phyloP scores from a whole-genome alignment of 257 asterid genomes.

The Solanum ahanhuiri region DNA sequence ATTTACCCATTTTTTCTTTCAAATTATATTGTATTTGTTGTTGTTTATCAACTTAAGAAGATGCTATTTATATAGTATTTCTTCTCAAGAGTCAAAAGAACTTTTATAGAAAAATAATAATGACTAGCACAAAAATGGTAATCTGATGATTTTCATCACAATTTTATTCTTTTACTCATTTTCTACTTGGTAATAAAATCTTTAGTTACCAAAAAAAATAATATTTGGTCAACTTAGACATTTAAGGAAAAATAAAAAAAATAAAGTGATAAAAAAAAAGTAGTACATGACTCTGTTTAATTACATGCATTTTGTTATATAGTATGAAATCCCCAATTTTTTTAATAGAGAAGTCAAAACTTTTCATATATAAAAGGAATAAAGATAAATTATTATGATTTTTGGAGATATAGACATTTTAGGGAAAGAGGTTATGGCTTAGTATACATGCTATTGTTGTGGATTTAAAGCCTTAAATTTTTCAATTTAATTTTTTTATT shows the following conservation, averaged over 20 bases:
- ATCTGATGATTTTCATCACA: no score
- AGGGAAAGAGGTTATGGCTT: neutral
- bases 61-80: neutral
- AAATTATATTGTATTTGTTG: neutral
- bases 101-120: neutral
- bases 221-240: neutral
- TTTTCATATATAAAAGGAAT: neutral
- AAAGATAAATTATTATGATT: neutral
- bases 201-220: neutral
- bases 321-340: neutral
- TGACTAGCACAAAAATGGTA: no score
- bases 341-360: neutral
- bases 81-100: neutral
- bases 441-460: neutral
- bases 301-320: neutral
- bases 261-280: neutral
- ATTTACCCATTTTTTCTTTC: neutral
- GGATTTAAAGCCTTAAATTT: no score
- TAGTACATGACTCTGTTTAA: neutral
- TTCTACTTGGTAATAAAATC: neutral
- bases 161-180: neutral
- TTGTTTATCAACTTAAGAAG: neutral
- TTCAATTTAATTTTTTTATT: no score
- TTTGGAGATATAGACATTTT: neutral
- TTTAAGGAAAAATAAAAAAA: neutral